Evolutionary conservation across 1,284 basidiomycete genomes (phyloP), one percentile per base, ranked within the genome.

Genomic region (Papiliotrema nemorosa): DNA sequence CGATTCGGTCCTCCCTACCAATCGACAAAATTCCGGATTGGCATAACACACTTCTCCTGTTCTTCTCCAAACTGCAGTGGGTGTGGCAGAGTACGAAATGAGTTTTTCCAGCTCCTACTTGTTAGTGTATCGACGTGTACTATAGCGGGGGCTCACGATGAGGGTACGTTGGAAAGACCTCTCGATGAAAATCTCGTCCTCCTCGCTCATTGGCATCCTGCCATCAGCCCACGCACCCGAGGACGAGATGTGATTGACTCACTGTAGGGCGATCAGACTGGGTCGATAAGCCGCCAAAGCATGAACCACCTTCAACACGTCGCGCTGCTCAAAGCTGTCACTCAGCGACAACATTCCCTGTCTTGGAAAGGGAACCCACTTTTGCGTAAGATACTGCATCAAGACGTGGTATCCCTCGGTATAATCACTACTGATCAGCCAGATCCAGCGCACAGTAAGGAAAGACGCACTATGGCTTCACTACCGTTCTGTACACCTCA

Each of bases 11-110:
- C 89, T 90, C 61, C 87, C 88, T 3, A 91, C 92, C 54, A 98
- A 79, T 81, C 91, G 87, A 72, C 87, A 91, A 69, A 98, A 98
- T 75, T 98, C 93, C 2, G 91, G 87, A 0, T 93, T 92, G 39
- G 94, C 94, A 38, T 96, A 84, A 67, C 90, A 93, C 34, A 98
- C 91, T 77, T 98, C 96, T 67, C 94, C 94, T 16, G 96, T 98
- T 44, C 94, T 80, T 27, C 94, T 84, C 94, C 94, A 98, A 2
- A 97, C 89, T n/a, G 96, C 91, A 0, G 94, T 98, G 2, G 94
- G 96, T n/a, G 96, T 98, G 5, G 94, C 96, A 55, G 88, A 93
- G 73, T 91, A 96, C 38, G 90, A 91, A 58, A 98, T 94, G 57
- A 97, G 81, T 75, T 97, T 97, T 72, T 97, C 91, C 51, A 97